phyloP scores from a whole-genome alignment of 2,329 filamentous ascomycete species.

The Ceratocystis variospora region DNA sequence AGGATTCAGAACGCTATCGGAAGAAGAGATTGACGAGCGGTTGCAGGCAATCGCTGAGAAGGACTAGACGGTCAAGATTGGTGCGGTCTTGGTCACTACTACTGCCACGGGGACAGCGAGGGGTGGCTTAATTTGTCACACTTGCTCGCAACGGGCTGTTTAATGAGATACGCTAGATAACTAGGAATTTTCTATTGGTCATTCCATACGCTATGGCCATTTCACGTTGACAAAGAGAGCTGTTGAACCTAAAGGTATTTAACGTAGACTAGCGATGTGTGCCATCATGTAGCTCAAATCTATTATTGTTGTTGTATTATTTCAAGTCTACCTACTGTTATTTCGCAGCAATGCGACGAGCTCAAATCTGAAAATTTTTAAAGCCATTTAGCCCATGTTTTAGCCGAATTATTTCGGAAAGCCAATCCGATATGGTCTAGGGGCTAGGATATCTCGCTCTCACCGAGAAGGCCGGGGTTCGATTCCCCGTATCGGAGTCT shows the following conservation, averaged over 20 bases:
- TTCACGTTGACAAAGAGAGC: too few species aligned
- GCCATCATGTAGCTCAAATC: too few species aligned
- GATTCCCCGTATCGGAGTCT: conserved; percentile 21
- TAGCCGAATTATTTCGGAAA: too few species aligned
- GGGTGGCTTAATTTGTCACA: conserved; percentile 2
- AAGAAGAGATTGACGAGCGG: conserved; percentile 96
- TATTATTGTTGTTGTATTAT: too few species aligned
- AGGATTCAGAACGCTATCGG: conserved; percentile 75
- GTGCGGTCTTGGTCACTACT: not conserved
- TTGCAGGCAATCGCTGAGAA: conserved; percentile 97
- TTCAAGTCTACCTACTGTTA: too few species aligned
- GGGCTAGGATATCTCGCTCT: conserved; percentile 20
- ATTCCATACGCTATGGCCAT: too few species aligned
- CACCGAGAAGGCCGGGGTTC: conserved; percentile 22
- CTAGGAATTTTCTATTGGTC: not conserved
- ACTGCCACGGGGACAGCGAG: not conserved
- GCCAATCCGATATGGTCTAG: conserved; percentile 19
- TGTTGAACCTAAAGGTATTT: too few species aligned
- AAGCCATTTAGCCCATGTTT: too few species aligned
- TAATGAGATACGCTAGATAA: conserved; percentile 18
- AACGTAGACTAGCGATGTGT: too few species aligned
- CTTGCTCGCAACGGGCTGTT: conserved; percentile 10
- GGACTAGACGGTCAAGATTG: conserved; percentile 47
- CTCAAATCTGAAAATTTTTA: too few species aligned
- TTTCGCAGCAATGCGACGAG: too few species aligned